Conservation (phyloP, 768 basidiomycete species). For the Myochromella boudieri region DNA sequence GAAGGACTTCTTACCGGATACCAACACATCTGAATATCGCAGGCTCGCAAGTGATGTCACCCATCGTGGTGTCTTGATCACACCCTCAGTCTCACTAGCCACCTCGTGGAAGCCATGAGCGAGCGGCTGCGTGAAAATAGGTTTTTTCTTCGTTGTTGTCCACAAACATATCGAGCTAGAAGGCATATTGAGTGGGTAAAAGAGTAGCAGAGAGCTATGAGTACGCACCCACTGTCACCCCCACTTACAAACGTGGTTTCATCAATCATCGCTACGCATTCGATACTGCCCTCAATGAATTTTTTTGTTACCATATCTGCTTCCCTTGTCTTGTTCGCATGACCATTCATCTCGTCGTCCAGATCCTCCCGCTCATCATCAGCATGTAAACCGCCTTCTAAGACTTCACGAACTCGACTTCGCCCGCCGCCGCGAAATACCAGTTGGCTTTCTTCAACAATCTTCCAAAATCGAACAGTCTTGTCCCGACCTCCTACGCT, state of each 20-base stretch:
- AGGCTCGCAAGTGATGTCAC: slow-evolving; percentile 82
- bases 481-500: slow-evolving; percentile 90
- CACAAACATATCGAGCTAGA: slow-evolving; percentile 90
- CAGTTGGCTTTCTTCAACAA: slow-evolving; percentile 90
- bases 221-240: slow-evolving; percentile 90
- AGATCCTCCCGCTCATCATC: slow-evolving; percentile 53
- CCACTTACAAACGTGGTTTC: slow-evolving; percentile 91
- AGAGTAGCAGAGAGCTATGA: slow-evolving; percentile 1
- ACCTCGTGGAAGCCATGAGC: slow-evolving; percentile 85
- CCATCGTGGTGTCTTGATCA: slow-evolving; percentile 83
- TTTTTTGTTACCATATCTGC: slow-evolving; percentile 32
- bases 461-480: slow-evolving; percentile 94
- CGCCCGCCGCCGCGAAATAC: slow-evolving; percentile 96
- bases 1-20: slow-evolving; percentile 58
- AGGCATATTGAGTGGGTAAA: not conserved
- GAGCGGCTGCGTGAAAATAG: slow-evolving; percentile 80
- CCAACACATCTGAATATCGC: slow-evolving; percentile 89
- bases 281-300: slow-evolving; percentile 89
- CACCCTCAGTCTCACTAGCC: slow-evolving; percentile 70
- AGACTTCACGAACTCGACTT: slow-evolving; percentile 73
- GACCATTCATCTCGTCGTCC: slow-evolving; percentile 24
- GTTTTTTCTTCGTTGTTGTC: slow-evolving; percentile 93
- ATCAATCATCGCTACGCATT: slow-evolving; percentile 93
- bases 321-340: slow-evolving; percentile 23
- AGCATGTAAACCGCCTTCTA: slow-evolving; percentile 75